Evolutionary conservation across 2,329 filamentous ascomycete genomes (phyloP).

Genomic region (Zelopaecilomyces penicillatus): DNA sequence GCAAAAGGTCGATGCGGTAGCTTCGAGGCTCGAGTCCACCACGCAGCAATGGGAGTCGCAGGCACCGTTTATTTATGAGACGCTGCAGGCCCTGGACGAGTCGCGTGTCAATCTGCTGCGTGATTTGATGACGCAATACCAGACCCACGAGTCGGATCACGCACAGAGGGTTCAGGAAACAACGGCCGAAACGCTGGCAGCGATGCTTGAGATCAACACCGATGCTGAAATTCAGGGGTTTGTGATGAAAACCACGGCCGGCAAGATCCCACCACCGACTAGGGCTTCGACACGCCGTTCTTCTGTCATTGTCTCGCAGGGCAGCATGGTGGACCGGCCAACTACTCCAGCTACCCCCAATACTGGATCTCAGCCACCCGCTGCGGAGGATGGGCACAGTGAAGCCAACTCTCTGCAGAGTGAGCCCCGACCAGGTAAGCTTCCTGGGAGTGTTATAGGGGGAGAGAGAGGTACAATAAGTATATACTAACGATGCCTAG

Average conservation of each 20-base stretch:
- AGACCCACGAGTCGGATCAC: slow-evolving; percentile 86
- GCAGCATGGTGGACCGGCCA: slow-evolving; percentile 4
- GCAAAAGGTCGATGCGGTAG: slow-evolving; percentile 68
- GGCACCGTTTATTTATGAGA: slow-evolving; percentile 90
- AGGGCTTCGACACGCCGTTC: slow-evolving; percentile 35
- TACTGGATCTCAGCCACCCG: slow-evolving; percentile 2
- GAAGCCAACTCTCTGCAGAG: slow-evolving; percentile 30
- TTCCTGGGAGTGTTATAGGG: no score
- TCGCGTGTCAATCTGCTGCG: slow-evolving; percentile 80
- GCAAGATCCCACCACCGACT: slow-evolving; percentile 28
- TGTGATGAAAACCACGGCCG: slow-evolving; percentile 34
- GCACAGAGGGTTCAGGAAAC: slow-evolving; percentile 67
- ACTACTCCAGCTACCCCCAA: slow-evolving; percentile 9
- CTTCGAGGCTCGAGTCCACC: slow-evolving; percentile 66
- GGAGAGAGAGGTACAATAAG: no score
- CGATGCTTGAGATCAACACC: slow-evolving; percentile 79
- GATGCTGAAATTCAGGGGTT: slow-evolving; percentile 79
- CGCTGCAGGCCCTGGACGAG: slow-evolving; percentile 84
- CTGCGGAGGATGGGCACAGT: slow-evolving; percentile 27
- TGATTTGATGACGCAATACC: slow-evolving; percentile 83
- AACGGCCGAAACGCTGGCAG: slow-evolving; percentile 71
- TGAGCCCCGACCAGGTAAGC: slow-evolving; percentile 30
- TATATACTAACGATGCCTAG: slow-evolving; percentile 16
- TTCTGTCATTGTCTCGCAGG: slow-evolving; percentile 18
- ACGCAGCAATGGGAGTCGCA: slow-evolving; percentile 85